Base-by-base conservation (phyloP, 2,329 filamentous ascomycete species). In the Scortechinia acanthostroma region DNA sequence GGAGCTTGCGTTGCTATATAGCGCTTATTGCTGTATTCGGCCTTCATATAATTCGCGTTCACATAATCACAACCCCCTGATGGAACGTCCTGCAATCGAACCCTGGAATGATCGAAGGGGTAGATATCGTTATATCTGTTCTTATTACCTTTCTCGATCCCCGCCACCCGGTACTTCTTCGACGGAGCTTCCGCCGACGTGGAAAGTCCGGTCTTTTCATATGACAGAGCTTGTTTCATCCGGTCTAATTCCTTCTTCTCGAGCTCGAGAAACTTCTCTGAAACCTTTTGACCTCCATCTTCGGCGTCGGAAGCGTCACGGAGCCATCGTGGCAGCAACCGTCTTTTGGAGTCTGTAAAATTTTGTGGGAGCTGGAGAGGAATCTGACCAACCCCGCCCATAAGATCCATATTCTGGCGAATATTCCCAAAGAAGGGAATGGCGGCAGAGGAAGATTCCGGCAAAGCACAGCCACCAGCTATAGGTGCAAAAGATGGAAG, bases 71-170 rank as follows among this genome's bases (percentile, higher is more conserved):
- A 83, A 37, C 61, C 70, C 22, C 70, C 70, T 4, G 62, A 61
- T 1, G 69, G 63, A 2, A 77, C 68, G 42, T 71, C 71, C 49
- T 79, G 67, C 33, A 84, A 56, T 48, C 72, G 77, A 48, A 84
- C 80, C 44, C 80, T 63, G 2, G 75, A 72, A 58, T 84, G 80
- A 54, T 84, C 80, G 52, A 77, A 84, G 1, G 80, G 80, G 65
- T 80, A 83, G 47, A 83, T 83, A 54, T 82, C 82, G 61, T 83
- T 83, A 57, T 84, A 84, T 21, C 80, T 70, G 53, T 84, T 84
- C 63, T 84, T 84, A 3, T 69, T 71, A 5, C 80, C 80, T 53
- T 83, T 83, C 51, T 84, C 80, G 30, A 84, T 76, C 4, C 80
- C 80, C 0, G 80, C 80, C 51, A 84, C 77, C 44, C 75, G 71